Percentiles rank a stretch among this genome's conserved stretches.
Conservation (phyloP, 371 early-diverging fungal species). For the Mortierella sp. region DNA sequence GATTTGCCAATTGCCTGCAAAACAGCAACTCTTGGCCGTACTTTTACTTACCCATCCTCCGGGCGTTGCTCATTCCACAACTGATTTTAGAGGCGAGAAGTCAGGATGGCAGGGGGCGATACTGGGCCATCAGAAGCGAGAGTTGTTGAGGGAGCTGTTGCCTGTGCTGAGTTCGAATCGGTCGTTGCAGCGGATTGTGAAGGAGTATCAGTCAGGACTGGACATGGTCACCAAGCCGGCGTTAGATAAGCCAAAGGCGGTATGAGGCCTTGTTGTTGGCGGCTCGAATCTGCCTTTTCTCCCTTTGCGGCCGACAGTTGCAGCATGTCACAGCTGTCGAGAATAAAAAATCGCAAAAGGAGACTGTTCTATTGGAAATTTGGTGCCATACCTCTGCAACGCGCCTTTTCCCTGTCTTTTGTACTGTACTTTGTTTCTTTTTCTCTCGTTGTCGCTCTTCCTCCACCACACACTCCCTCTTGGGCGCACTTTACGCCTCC, state of each 20-base stretch:
- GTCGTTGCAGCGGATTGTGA: conserved; percentile 61
- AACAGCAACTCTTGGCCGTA: not conserved
- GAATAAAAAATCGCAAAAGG: not conserved
- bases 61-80: not conserved
- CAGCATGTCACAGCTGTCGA: too few relatives aligned
- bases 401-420: too few relatives aligned
- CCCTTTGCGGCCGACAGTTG: too few relatives aligned
- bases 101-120: conserved; percentile 62
- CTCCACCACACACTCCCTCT: not conserved
- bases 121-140: conserved; percentile 65
- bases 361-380: not conserved
- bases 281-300: not conserved
- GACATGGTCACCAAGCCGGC: conserved; percentile 32
- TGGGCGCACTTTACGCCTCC: too few relatives aligned
- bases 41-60: not conserved
- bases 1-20: not conserved
- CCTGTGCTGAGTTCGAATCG: conserved; percentile 67
- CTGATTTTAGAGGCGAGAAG: conserved; percentile 21
- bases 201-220: conserved; percentile 56
- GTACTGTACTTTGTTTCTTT: too few relatives aligned
- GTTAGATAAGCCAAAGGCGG: not conserved
- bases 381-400: not conserved
- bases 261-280: not conserved
- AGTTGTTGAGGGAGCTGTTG: conserved; percentile 61
- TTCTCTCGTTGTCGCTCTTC: not conserved